Base-by-base conservation (phyloP, 148 eudicot genomes). In the Rhododendron molle region DNA sequence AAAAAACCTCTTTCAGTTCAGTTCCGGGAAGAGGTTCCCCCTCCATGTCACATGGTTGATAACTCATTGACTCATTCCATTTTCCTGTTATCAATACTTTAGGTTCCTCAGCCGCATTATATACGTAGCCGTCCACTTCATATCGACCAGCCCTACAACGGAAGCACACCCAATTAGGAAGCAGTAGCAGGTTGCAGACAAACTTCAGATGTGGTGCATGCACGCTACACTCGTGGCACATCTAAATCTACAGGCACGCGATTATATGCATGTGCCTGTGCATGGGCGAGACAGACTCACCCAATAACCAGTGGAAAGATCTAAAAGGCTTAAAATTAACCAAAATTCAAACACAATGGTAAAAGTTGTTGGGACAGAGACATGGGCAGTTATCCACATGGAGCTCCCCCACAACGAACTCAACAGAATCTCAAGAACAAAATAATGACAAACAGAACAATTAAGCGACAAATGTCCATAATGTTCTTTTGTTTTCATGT, bases 51-150 rank as follows among this genome's bases (percentile, higher is more conserved):
- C 98, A 96, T 77, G 92, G 98, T 87, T 96, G 98, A 87, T 96
- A 96, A 82, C 93, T 93, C 94, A 96, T 87, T 56, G 90, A 92
- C 87, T 94, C 94, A 54, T 90, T 93, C 95, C 98, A 96, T 86
- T 94, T 96, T 11, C 98, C 98, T 8, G 96, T 94, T 94, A 96
- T 96, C 91, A 96, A 89, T 83, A 96, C 73, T 83, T 94, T 96
- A 58, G 98, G 98, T 80, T 96, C 98, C 86, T 96, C 98, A 46
- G 89, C 90, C 79, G 96, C 89, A 88, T 94, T 94, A 83, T 94
- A 96, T 1, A 96, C 98, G 83, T 96, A 96, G 86, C 98, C 98
- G 88, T 96, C 98, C 71, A 96, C 96, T 89, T 96, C 98, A 90
- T 94, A 96, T 44, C 98, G 93, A 86, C 95, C 95, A 85, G 98